These are phyloP conservation scores for Podospora fimiseda DNA, from an alignment of 495 filamentous ascomycete genomes.

Conservation along the genomic window DNA sequence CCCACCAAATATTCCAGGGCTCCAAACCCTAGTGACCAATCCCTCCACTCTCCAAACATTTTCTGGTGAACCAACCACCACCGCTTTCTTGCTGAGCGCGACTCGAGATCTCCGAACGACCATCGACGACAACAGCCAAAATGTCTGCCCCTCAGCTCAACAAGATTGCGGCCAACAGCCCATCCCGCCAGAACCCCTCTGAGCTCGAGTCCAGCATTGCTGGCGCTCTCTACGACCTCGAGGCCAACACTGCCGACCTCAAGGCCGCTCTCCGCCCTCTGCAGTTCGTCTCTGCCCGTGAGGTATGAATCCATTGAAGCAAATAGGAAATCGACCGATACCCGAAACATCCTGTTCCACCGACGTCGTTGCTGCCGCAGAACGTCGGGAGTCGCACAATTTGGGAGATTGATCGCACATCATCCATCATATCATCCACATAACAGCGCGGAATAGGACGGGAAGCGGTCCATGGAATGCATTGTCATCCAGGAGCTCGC, in stretches of 20 bases:
- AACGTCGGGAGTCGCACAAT: slow-evolving; percentile 22
- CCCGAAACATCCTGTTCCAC: slow-evolving; percentile 36
- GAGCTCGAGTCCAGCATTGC: slow-evolving; percentile 94
- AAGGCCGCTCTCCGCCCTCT: slow-evolving; percentile 86
- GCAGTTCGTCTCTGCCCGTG: slow-evolving; percentile 93
- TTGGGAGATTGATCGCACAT: slow-evolving; percentile 30
- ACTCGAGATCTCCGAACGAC: slow-evolving; percentile 15
- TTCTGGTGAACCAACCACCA: slow-evolving; percentile 7
- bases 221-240: slow-evolving; percentile 91
- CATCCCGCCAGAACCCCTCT: slow-evolving; percentile 84
- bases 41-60: slow-evolving; percentile 4
- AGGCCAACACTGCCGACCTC: slow-evolving; percentile 96
- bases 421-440: slow-evolving; percentile 26
- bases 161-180: slow-evolving; percentile 97
- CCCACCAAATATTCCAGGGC: slow-evolving; percentile 18
- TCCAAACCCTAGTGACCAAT: slow-evolving; percentile 25
- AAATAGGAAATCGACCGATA: slow-evolving; percentile 16
- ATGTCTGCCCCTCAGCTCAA: slow-evolving; percentile 63
- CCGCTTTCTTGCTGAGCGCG: not conserved
- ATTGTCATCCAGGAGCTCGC: slow-evolving; percentile 51
- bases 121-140: slow-evolving; percentile 35
- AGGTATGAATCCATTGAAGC: slow-evolving; percentile 67
- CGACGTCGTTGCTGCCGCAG: slow-evolving; percentile 16
- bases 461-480: slow-evolving; percentile 60
- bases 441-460: slow-evolving; percentile 55